A percentile compares a stretch with the other conserved stretches of the same genome.
These are phyloP conservation scores for Melanopsichium pennsylvanicum DNA, from an alignment of 1,284 basidiomycete species.

Conservation along the genomic window DNA sequence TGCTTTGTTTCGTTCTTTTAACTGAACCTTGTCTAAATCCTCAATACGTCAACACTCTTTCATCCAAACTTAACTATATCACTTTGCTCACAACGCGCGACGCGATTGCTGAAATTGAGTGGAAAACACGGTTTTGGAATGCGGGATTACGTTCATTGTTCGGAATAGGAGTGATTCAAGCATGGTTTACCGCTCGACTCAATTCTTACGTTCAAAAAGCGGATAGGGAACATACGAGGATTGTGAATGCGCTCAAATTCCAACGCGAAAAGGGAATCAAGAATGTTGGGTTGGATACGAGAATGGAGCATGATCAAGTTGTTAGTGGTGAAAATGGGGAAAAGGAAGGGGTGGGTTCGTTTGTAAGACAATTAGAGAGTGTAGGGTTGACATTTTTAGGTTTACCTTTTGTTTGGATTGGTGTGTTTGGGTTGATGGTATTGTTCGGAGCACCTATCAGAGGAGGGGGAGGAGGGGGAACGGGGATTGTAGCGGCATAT, in stretches of 20 bases:
- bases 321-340: not conserved
- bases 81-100: not conserved
- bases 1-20: slow-evolving; percentile 19
- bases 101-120: not conserved
- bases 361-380: slow-evolving; percentile 22
- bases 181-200: slow-evolving; percentile 25
- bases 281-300: not conserved
- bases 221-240: not conserved
- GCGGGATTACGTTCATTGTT: slow-evolving; percentile 14
- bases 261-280: not conserved
- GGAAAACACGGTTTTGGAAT: slow-evolving; percentile 6
- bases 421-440: not conserved
- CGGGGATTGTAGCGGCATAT: slow-evolving; percentile 3
- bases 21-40: slow-evolving; percentile 40
- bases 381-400: slow-evolving; percentile 7
- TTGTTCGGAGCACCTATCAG: slow-evolving; percentile 1
- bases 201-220: slow-evolving; percentile 12
- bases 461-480: not conserved
- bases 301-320: not conserved
- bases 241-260: not conserved
- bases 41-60: not conserved
- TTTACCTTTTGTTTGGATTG: not conserved
- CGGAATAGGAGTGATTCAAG: slow-evolving; percentile 21
- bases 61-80: slow-evolving; percentile 19
- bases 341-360: slow-evolving; percentile 3